Evolutionary conservation across 495 filamentous ascomycete genomes (phyloP).

Genomic region (Immersiella caudata): DNA sequence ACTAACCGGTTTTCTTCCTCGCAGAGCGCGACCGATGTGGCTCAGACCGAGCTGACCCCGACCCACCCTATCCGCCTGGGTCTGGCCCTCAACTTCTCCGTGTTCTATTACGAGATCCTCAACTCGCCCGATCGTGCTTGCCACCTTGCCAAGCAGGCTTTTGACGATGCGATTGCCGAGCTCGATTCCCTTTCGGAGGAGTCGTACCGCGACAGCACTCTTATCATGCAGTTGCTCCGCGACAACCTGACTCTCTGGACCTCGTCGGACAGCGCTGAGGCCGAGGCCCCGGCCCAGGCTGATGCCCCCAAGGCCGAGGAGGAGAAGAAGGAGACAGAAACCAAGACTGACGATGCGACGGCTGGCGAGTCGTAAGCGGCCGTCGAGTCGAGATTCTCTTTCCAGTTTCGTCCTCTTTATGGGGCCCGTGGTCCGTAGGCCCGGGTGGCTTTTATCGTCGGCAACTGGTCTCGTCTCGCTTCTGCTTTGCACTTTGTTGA

Average conservation of each 20-base stretch:
- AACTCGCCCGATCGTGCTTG: constrained; percentile 99
- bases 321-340: constrained; percentile 56
- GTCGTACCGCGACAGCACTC: constrained; percentile 98
- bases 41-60: constrained; percentile 93
- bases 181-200: constrained; percentile 98
- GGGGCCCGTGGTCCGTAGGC: constrained; percentile 16
- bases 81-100: constrained; percentile 98
- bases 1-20: constrained; percentile 5
- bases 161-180: constrained; percentile 98
- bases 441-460: constrained; percentile 16
- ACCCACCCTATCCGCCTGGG: constrained; percentile 99
- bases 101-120: constrained; percentile 99
- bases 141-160: constrained; percentile 98
- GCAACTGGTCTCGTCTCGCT: constrained; percentile 25
- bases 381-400: constrained; percentile 12
- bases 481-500: constrained; percentile 19
- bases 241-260: constrained; percentile 99
- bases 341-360: constrained; percentile 52
- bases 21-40: constrained; percentile 96
- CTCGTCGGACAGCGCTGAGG: constrained; percentile 87
- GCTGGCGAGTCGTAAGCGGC: constrained; percentile 46
- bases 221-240: constrained; percentile 99
- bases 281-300: constrained; percentile 62
- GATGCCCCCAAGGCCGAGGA: constrained; percentile 67
- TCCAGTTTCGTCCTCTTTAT: constrained; percentile 17